Evolutionary conservation across 129 eudicot genomes (phyloP), one percentile per base, ranked within the genome.

Genomic region (Gnaphalium uliginosum): DNA sequence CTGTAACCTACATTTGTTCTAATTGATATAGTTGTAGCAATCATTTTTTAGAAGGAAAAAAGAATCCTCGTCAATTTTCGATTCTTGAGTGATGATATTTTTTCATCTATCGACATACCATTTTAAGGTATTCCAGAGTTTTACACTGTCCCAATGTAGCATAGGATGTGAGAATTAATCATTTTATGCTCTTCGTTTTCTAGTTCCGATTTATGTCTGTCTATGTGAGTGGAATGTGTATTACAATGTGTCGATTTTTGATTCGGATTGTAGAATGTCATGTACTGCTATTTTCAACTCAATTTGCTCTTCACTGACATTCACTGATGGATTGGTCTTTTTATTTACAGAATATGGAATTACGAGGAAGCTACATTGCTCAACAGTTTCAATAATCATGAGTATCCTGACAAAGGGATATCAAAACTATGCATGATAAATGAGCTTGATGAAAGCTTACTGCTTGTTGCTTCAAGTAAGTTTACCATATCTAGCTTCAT

Each of bases 391-490:
- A 85, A 69, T 56, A 94, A 94, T 81, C 93, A 91, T 72, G 90
- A 87, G 24, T 89, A 78, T 75, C 94, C 96, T 25, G 99, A 94
- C 74, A 91, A 89, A 86, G 96, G 96, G 74, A 78, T 94, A 71
- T 89, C 99, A 71, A 94, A 91, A 83, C 87, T 94, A 21, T 94
- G 97, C 73, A 86, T 94, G 72, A 72, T 94, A 66, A 94, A 94
- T 51, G 99, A 94, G 84, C 90, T 90, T 82, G 96, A 94, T 72
- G 96, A 94, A 53, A 94, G 92, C 87, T 81, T 94, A 86, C 92
- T 94, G 60, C 97, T 94, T 70, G 96, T 91, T 69, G 99, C 94
- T 71, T 91, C 99, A 75, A 86, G 99, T 94, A 87, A 71, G 75
- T 69, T 76, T 73, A 76, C 29, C 57, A 19, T 35, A 56, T 21